Evolutionary conservation across 331 rosid species (phyloP).

Genomic region (Cydonia oblonga): DNA sequence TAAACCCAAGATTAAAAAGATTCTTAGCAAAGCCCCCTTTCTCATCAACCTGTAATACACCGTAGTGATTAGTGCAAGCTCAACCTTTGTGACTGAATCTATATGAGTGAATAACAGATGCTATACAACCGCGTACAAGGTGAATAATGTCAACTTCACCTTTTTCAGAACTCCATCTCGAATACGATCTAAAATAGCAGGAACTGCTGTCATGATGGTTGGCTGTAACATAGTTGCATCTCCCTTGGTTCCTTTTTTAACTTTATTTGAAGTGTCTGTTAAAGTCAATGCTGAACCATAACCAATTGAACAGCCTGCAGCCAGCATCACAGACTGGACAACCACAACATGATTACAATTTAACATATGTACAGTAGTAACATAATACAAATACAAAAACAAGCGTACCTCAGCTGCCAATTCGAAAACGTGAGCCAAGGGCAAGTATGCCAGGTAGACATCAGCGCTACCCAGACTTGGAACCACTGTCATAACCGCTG

Average conservation of each 20-base stretch:
- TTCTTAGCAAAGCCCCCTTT: conserved; percentile 53
- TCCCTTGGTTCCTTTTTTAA: conserved; percentile 88
- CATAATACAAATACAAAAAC: background rate
- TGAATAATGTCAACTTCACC: conserved; percentile 26
- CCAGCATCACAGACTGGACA: conserved; percentile 73
- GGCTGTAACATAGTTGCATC: conserved; percentile 68
- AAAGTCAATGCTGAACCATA: conserved; percentile 69
- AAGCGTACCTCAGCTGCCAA: conserved; percentile 75
- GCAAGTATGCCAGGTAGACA: conserved; percentile 81
- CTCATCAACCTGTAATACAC: conserved; percentile 51
- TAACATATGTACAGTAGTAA: background rate
- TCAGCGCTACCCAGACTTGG: conserved; percentile 52
- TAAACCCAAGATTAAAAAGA: conserved; percentile 54
- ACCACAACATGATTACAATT: conserved; percentile 21
- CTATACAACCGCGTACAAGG: background rate
- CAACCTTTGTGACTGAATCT: background rate
- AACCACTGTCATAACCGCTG: conserved; percentile 65
- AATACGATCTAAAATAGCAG: conserved; percentile 83
- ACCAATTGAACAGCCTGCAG: conserved; percentile 65
- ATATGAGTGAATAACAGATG: background rate
- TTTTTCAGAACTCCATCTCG: conserved; percentile 80
- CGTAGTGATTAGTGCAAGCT: conserved; percentile 6
- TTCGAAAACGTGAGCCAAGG: conserved; percentile 91
- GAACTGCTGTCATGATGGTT: conserved; percentile 73
- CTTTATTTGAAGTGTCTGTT: conserved; percentile 71